phyloP scores from a whole-genome alignment of 164 flowering plant genomes.

The Vitis labrusca region DNA sequence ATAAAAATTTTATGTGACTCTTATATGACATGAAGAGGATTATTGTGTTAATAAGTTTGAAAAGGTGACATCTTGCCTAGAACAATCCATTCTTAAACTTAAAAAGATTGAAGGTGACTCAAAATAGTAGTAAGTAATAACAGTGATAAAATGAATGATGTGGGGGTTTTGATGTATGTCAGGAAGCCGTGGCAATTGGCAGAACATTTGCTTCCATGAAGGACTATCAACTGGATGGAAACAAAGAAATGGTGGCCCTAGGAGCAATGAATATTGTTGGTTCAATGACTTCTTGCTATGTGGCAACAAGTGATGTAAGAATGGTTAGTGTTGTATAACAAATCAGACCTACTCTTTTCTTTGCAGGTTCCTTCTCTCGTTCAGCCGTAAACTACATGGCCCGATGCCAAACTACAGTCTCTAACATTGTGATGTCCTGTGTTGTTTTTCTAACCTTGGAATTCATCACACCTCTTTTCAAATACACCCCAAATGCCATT shows the following conservation, averaged over 20 bases:
- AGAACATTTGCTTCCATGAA: slow-evolving; percentile 90
- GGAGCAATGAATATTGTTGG: slow-evolving; percentile 89
- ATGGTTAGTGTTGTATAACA: background rate
- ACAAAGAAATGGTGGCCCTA: slow-evolving; percentile 95
- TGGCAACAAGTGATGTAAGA: slow-evolving; percentile 63
- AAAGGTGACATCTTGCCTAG: no score
- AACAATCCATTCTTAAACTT: no score
- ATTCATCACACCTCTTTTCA: slow-evolving; percentile 80
- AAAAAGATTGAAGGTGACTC: no score
- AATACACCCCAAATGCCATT: slow-evolving; percentile 93
- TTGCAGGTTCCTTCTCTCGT: slow-evolving; percentile 90
- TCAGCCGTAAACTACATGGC: slow-evolving; percentile 94
- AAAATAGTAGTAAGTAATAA: background rate
- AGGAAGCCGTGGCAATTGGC: slow-evolving; percentile 93
- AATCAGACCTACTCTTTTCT: background rate
- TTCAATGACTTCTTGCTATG: slow-evolving; percentile 90
- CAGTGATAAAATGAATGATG: background rate
- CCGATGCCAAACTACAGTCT: slow-evolving; percentile 86
- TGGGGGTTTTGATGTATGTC: slow-evolving; percentile 12
- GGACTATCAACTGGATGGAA: slow-evolving; percentile 84
- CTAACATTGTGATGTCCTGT: slow-evolving; percentile 84
- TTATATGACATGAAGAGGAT: no score
- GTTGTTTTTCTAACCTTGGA: slow-evolving; percentile 71
- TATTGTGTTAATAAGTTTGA: no score
- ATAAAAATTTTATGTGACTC: no score